Conservation (phyloP, 768 basidiomycete genomes). For the Tricholoma matsutake region DNA sequence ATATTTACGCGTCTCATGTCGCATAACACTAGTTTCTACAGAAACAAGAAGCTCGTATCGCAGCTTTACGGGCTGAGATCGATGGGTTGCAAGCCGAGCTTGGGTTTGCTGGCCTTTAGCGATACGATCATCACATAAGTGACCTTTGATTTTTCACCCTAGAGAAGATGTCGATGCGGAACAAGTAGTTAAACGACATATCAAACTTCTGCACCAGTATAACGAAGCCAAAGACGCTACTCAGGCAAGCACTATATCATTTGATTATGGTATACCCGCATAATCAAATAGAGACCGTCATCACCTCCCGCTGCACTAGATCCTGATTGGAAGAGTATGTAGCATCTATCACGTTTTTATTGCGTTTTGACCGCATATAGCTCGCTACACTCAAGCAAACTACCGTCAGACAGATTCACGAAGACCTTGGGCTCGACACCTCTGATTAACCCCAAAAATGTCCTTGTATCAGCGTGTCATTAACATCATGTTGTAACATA, state of each 20-base stretch:
- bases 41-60: slow-evolving; percentile 26
- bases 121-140: background rate
- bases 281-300: background rate
- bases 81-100: slow-evolving; percentile 24
- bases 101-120: slow-evolving; percentile 18
- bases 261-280: slow-evolving; percentile 1
- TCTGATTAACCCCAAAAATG: slow-evolving; percentile 41
- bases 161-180: slow-evolving; percentile 26
- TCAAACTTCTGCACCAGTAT: slow-evolving; percentile 68
- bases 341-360: background rate
- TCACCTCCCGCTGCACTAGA: slow-evolving; percentile 35
- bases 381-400: slow-evolving; percentile 68
- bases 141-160: background rate
- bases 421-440: slow-evolving; percentile 61
- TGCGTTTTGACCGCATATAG: slow-evolving; percentile 33
- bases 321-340: slow-evolving; percentile 72
- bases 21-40: slow-evolving; percentile 2
- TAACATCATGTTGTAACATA: slow-evolving; percentile 15
- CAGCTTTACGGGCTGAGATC: slow-evolving; percentile 25
- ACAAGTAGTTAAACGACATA: slow-evolving; percentile 52
- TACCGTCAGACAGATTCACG: slow-evolving; percentile 72
- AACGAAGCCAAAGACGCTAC: slow-evolving; percentile 84
- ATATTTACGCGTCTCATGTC: background rate
- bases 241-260: slow-evolving; percentile 44
- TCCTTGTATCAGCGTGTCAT: background rate